phyloP scores from a whole-genome alignment of 495 filamentous ascomycete genomes.

The Amniculicola lignicola region DNA sequence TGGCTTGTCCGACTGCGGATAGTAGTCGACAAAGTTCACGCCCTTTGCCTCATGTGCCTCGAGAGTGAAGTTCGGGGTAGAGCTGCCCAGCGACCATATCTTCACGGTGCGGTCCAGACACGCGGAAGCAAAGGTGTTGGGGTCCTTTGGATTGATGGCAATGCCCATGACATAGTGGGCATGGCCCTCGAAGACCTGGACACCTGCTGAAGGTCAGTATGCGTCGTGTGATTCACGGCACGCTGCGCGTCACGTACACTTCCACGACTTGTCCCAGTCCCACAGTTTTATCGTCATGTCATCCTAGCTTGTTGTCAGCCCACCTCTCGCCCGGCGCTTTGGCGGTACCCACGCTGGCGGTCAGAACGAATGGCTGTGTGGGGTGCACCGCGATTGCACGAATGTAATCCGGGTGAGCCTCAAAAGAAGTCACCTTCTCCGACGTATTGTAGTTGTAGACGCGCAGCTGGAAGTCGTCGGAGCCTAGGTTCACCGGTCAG shows the following conservation, averaged over 20 bases:
- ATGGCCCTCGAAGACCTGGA: conserved; percentile 97
- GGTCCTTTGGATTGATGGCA: conserved; percentile 98
- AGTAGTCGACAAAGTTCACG: conserved; percentile 97
- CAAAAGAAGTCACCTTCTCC: conserved; percentile 97
- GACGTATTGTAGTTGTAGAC: conserved; percentile 93
- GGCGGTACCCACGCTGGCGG: conserved; percentile 51
- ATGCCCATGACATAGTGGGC: conserved; percentile 98
- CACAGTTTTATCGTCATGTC: conserved; percentile 99
- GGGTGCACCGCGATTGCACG: conserved; percentile 97
- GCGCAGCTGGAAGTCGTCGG: conserved; percentile 95
- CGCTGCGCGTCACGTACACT: conserved; percentile 55
- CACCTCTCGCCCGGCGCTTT: not conserved
- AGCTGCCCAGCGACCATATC: conserved; percentile 93
- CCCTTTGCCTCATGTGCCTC: conserved; percentile 98
- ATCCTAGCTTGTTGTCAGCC: conserved; percentile 56
- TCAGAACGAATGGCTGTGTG: conserved; percentile 91
- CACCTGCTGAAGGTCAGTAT: conserved; percentile 37
- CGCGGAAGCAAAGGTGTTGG: conserved; percentile 95
- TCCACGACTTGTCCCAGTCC: conserved; percentile 99
- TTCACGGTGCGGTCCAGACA: conserved; percentile 97
- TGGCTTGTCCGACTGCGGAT: conserved; percentile 92
- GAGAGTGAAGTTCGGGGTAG: conserved; percentile 87
- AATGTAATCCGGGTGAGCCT: conserved; percentile 99
- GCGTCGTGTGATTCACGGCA: not conserved
- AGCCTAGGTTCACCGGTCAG: conserved; percentile 40